phyloP scores from a whole-genome alignment of 768 basidiomycete genomes.

The Suillus spraguei region DNA sequence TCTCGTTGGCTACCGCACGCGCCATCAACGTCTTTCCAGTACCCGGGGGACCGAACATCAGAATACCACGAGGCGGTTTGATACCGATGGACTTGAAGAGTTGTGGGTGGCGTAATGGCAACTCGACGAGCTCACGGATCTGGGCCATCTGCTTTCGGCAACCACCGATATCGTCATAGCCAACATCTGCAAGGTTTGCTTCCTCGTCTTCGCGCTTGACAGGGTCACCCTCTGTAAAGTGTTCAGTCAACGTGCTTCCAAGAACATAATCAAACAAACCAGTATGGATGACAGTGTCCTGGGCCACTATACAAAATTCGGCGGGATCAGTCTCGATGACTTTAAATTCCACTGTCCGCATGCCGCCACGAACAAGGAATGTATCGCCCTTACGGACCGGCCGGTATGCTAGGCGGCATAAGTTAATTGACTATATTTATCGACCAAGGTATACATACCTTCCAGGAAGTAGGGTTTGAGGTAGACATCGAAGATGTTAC shows the following conservation, averaged over 20 bases:
- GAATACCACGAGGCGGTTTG: constrained; percentile 98
- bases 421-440: background rate
- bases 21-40: constrained; percentile 99
- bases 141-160: constrained; percentile 99
- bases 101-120: constrained; percentile 97
- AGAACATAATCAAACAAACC: constrained; percentile 39
- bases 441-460: constrained; percentile 45
- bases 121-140: constrained; percentile 98
- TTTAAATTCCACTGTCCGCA: constrained; percentile 99
- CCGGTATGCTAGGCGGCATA: constrained; percentile 67
- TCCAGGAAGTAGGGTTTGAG: constrained; percentile 99
- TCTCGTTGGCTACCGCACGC: constrained; percentile 98
- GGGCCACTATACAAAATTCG: constrained; percentile 98
- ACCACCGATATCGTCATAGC: constrained; percentile 99
- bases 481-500: constrained; percentile 98
- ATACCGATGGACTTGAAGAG: constrained; percentile 99
- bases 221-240: constrained; percentile 85
- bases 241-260: constrained; percentile 11
- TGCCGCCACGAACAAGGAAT: constrained; percentile 98
- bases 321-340: constrained; percentile 98
- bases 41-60: constrained; percentile 98
- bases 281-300: constrained; percentile 97
- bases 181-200: constrained; percentile 93
- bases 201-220: constrained; percentile 99
- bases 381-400: constrained; percentile 98